phyloP scores from a whole-genome alignment of 1,139 yeast genomes.

The Debaryomyces subglobosus region DNA sequence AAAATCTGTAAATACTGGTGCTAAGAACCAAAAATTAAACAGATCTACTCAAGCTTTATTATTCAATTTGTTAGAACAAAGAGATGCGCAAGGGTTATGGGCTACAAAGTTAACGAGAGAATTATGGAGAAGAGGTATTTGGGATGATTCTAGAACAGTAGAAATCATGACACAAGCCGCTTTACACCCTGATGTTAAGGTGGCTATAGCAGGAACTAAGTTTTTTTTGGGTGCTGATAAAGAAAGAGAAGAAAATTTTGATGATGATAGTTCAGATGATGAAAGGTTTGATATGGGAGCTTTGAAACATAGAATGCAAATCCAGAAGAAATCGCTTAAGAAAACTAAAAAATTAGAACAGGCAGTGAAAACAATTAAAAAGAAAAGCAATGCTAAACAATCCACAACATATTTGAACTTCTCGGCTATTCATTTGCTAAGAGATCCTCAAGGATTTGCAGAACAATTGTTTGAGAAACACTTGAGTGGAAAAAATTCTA shows the following conservation, averaged over 20 bases:
- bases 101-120: constrained; percentile 94
- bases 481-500: constrained; percentile 65
- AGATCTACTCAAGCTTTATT: constrained; percentile 88
- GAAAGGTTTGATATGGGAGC: constrained; percentile 70
- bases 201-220: constrained; percentile 84
- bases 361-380: constrained; percentile 71
- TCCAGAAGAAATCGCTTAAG: constrained; percentile 81
- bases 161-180: constrained; percentile 98
- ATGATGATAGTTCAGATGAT: constrained; percentile 72
- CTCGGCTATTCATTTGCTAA: constrained; percentile 87
- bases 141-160: constrained; percentile 97
- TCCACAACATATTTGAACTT: constrained; percentile 84
- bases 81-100: constrained; percentile 88
- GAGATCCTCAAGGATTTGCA: constrained; percentile 98
- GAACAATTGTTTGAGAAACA: constrained; percentile 77
- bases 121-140: constrained; percentile 94
- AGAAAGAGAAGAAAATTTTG: constrained; percentile 84
- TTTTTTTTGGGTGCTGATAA: constrained; percentile 95
- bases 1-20: constrained; percentile 80
- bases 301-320: constrained; percentile 76
- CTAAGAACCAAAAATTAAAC: constrained; percentile 85
- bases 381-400: constrained; percentile 52
- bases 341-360: constrained; percentile 76
- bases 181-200: constrained; percentile 82
- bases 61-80: constrained; percentile 79